These are phyloP conservation scores for Colletotrichum endophyticum DNA, from an alignment of 2,329 filamentous ascomycete species.

Conservation along the genomic window DNA sequence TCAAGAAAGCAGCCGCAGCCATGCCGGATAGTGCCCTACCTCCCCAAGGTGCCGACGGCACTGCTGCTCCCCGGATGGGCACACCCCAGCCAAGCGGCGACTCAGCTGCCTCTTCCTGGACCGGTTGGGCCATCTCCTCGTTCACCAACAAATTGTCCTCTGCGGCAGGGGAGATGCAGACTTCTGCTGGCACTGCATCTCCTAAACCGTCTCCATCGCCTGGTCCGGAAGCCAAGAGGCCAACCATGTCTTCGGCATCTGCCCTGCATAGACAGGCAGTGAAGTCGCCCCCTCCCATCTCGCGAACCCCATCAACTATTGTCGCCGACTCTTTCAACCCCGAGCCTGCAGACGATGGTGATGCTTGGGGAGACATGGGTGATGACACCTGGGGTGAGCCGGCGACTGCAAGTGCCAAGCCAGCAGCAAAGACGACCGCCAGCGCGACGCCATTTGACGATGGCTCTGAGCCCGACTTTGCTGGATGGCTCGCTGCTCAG, in stretches of 20 bases:
- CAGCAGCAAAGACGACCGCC: constrained; percentile 30
- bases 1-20: constrained; percentile 76
- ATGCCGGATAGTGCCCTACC: constrained; percentile 85
- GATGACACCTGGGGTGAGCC: constrained; percentile 50
- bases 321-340: constrained; percentile 57
- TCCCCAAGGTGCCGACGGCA: constrained; percentile 59
- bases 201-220: constrained; percentile 46
- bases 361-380: constrained; percentile 78
- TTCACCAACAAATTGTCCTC: constrained; percentile 93
- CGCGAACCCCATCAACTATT: constrained; percentile 53
- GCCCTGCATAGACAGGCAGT: constrained; percentile 65
- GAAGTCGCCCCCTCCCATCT: constrained; percentile 50
- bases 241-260: constrained; percentile 58
- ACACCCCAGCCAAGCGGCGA: constrained; percentile 67
- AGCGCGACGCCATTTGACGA: constrained; percentile 72
- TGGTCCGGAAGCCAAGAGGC: constrained; percentile 39
- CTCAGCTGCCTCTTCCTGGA: constrained; percentile 74
- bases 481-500: constrained; percentile 91
- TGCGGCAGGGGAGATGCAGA: constrained; percentile 85
- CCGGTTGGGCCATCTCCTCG: constrained; percentile 97
- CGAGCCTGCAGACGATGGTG: constrained; percentile 65
- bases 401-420: constrained; percentile 21
- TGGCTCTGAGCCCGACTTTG: constrained; percentile 90
- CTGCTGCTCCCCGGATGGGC: constrained; percentile 73
- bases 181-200: constrained; percentile 51